Conservation (phyloP, 2,329 filamentous ascomycete genomes). For the Trichoderma sp. region DNA sequence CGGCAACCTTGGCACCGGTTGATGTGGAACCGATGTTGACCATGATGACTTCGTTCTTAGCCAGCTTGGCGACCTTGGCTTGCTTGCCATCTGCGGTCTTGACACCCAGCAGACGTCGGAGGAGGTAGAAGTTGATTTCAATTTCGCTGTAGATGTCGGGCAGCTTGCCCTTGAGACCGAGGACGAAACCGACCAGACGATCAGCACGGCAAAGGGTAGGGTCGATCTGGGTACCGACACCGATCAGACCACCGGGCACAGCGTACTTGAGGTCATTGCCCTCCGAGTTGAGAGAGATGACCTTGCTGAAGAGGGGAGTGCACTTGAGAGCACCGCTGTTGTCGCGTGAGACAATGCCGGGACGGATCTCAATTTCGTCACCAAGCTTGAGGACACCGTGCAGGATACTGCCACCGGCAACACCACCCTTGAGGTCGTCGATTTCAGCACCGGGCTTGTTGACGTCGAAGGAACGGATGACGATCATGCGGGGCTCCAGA, state of each 20-base stretch:
- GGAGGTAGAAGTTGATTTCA: constrained; percentile 98
- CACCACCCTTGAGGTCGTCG: constrained; percentile 96
- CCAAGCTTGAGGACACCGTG: constrained; percentile 96
- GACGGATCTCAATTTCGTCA: constrained; percentile 97
- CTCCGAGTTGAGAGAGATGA: constrained; percentile 94
- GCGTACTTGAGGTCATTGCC: constrained; percentile 98
- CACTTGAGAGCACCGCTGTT: constrained; percentile 92
- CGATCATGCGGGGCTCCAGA: constrained; percentile 94
- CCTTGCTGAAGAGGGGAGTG: constrained; percentile 93
- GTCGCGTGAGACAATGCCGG: constrained; percentile 97
- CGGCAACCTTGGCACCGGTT: constrained; percentile 94
- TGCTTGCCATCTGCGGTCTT: constrained; percentile 98
- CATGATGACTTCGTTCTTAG: constrained; percentile 99
- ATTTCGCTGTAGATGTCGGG: constrained; percentile 98
- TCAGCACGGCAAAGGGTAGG: constrained; percentile 98
- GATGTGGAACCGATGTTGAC: constrained; percentile 99
- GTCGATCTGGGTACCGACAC: constrained; percentile 96
- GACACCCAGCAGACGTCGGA: constrained; percentile 91
- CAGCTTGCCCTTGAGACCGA: constrained; percentile 89
- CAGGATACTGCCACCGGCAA: constrained; percentile 94
- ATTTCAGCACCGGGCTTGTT: constrained; percentile 99
- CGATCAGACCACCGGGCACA: constrained; percentile 94
- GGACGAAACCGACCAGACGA: constrained; percentile 96
- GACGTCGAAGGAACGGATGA: constrained; percentile 98
- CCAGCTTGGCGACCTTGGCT: constrained; percentile 96